Base-by-base conservation (phyloP, 768 basidiomycete genomes). In the Podaxis carcinomalis region DNA sequence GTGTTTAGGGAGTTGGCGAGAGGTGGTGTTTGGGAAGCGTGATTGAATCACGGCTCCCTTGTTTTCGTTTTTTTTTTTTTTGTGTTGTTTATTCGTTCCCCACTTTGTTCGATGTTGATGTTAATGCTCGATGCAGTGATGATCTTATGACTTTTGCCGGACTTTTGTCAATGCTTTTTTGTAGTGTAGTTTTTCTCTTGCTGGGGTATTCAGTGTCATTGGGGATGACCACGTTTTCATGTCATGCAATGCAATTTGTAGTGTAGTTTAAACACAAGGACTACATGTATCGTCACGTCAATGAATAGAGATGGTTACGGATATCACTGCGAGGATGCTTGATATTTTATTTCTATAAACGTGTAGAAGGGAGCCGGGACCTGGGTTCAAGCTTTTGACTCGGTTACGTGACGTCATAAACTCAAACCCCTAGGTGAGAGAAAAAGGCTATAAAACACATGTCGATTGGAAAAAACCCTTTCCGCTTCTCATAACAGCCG, bases 1-100 rank as follows among this genome's bases (percentile, higher is more conserved):
- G 73, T 88, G 27, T 93, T 96, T 77, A 84, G 89, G 36, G 80
- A 82, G 59, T 80, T 96, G 62, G 91, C 92, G 39, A 82, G 79
- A 64, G 90, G 88, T 28, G 94, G 92, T 14, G 91, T 92, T 69
- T 77, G 76, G 76, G 66, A 73, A 53, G 23, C 49, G 25, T 59
- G 57, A 59, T 59, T 58, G 46, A 42, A 23, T 23, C 56, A 32
- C 28, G 6, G 6, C 42, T 32, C 42, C 32, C 21, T 56, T 44
- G n/a, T n/a, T n/a, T n/a, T n/a, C n/a, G n/a, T n/a, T n/a, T n/a
- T n/a, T n/a, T 23, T 23, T 23, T 9, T 49, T 10, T 49, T 11
- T 3, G 2, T 11, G 21, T 49, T 23, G 23, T 13, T 49, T 27
- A 25, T 23, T 23, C 21, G 4, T 11, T 14, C 32, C 32, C 32